A percentile compares a stretch with the other conserved stretches of the same genome.
Conservation (phyloP, 768 basidiomycete species). For the Kwoniella sp. region DNA sequence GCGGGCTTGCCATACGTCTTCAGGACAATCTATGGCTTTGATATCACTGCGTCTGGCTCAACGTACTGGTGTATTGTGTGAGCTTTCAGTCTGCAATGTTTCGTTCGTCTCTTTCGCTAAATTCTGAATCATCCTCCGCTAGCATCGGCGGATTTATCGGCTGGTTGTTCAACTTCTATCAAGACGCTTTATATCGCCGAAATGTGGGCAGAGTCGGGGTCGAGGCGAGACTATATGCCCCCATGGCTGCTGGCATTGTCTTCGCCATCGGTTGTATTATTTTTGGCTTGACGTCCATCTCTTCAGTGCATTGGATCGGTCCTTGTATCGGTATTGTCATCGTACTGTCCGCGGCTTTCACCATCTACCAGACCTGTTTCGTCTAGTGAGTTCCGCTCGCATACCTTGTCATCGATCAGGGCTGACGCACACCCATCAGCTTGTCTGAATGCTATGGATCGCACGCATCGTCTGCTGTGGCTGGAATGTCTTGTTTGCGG, state of each 20-base stretch:
- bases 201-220: constrained; percentile 44
- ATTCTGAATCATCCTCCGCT: background rate
- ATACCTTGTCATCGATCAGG: no score
- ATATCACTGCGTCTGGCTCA: constrained; percentile 64
- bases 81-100: constrained; percentile 9
- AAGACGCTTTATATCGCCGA: constrained; percentile 48
- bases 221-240: constrained; percentile 50
- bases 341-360: constrained; percentile 54
- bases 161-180: constrained; percentile 37
- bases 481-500: constrained; percentile 68
- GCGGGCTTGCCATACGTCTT: constrained; percentile 62
- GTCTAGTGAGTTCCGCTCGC: constrained; percentile 62
- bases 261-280: constrained; percentile 60
- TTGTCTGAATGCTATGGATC: constrained; percentile 65
- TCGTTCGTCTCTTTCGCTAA: background rate
- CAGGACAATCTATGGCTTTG: constrained; percentile 64
- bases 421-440: no score
- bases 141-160: constrained; percentile 42
- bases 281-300: constrained; percentile 68
- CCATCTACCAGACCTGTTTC: constrained; percentile 44
- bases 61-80: constrained; percentile 63
- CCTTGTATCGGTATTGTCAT: constrained; percentile 63
- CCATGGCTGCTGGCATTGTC: constrained; percentile 47
- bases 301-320: constrained; percentile 65
- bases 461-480: constrained; percentile 70